Percentiles rank a stretch among this genome's conserved stretches.
phyloP scores from a whole-genome alignment of 352 stramenopile species.

The Phytopythium aichiense region DNA sequence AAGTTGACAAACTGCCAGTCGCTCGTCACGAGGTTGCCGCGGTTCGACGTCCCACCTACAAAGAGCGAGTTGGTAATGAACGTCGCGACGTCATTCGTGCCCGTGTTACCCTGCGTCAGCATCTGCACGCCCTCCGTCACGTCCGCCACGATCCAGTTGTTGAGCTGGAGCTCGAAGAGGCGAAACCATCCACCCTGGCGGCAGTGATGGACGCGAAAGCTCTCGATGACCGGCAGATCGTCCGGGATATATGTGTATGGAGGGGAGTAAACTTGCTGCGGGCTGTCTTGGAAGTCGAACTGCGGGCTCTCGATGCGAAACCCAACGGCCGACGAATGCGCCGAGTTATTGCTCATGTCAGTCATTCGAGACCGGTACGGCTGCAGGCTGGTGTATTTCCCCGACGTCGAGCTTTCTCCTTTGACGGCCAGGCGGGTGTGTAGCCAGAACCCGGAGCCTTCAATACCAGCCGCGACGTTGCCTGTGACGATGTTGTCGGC shows the following conservation, averaged over 20 bases:
- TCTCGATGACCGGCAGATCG: conserved; percentile 18
- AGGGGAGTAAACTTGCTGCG: conserved; percentile 23
- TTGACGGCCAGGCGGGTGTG: conserved; percentile 31
- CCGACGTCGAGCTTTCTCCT: conserved; percentile 18
- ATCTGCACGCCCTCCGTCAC: conserved; percentile 35
- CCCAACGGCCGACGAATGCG: conserved; percentile 19
- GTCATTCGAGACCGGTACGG: conserved; percentile 23
- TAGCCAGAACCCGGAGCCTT: conserved; percentile 47
- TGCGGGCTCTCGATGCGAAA: conserved; percentile 33
- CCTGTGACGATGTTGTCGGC: conserved; percentile 40
- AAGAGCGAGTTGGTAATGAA: conserved; percentile 35
- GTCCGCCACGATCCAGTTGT: conserved; percentile 31
- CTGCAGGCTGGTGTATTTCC: conserved; percentile 21
- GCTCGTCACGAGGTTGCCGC: conserved; percentile 29
- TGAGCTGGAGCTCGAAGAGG: conserved; percentile 20
- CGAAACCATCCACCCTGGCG: conserved; percentile 36
- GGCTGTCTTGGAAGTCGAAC: conserved; percentile 19
- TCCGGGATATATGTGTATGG: conserved; percentile 28
- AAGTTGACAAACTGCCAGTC: conserved; percentile 34
- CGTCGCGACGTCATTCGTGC: conserved; percentile 17
- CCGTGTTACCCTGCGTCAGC: conserved; percentile 28
- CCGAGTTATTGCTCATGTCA: conserved; percentile 22
- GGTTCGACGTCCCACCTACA: conserved; percentile 30
- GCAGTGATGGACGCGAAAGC: conserved; percentile 31
- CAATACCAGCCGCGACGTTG: conserved; percentile 36